phyloP scores from a whole-genome alignment of 306 rosid genomes.

The Cucumis melo region DNA sequence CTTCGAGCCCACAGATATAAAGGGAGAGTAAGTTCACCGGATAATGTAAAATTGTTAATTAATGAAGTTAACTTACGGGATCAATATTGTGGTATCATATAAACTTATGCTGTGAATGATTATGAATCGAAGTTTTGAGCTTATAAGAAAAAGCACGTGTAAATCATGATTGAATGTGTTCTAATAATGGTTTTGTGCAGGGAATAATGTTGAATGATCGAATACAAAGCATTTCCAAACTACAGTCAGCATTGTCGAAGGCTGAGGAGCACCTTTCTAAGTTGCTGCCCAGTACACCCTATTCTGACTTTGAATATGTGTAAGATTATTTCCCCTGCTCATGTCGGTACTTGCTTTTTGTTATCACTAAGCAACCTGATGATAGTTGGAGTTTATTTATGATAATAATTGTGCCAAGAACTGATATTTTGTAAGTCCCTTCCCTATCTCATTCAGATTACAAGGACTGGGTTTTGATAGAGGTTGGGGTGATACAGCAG shows the following conservation, averaged over 20 bases:
- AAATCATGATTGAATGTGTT: not conserved
- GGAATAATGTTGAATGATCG: constrained; percentile 77
- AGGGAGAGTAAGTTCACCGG: constrained; percentile 50
- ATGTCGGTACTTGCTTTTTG: not conserved
- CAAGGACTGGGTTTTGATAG: constrained; percentile 88
- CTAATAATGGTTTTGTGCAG: constrained; percentile 18
- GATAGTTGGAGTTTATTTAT: not conserved
- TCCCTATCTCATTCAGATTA: constrained; percentile 29
- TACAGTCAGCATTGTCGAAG: constrained; percentile 60
- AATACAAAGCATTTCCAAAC: constrained; percentile 41
- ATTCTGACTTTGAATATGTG: constrained; percentile 68
- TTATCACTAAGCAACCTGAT: not conserved
- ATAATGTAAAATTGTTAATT: not conserved
- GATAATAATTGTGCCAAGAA: not conserved
- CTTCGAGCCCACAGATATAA: constrained; percentile 67
- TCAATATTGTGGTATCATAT: not conserved
- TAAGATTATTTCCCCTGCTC: constrained; percentile 17
- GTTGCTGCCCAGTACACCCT: constrained; percentile 36
- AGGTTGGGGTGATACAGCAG: constrained; percentile 90
- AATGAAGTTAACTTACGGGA: not conserved
- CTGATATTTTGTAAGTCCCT: not conserved
- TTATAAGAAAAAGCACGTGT: not conserved
- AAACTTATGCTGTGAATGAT: not conserved
- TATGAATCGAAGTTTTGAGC: not conserved
- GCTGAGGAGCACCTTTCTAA: constrained; percentile 71